phyloP scores from a whole-genome alignment of 805 yeast genomes.

The Torulaspora franciscae region DNA sequence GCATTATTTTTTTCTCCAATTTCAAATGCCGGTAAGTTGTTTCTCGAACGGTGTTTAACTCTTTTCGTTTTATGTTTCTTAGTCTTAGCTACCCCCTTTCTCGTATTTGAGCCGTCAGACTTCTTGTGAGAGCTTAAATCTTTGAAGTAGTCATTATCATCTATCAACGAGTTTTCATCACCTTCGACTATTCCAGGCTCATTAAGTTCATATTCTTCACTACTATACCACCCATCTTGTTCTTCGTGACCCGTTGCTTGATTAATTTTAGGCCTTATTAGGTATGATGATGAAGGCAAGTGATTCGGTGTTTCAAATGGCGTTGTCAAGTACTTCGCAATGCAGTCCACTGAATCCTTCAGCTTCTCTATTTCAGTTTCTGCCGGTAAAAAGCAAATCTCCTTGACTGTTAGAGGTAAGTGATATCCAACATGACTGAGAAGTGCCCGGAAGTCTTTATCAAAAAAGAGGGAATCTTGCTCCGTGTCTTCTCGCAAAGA shows the following conservation, averaged over 20 bases:
- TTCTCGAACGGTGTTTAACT: neutral
- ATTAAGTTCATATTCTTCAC: conserved; percentile 21
- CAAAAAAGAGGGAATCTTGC: conserved; percentile 18
- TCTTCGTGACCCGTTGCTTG: conserved; percentile 1
- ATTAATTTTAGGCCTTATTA: conserved; percentile 18
- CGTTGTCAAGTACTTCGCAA: conserved; percentile 22
- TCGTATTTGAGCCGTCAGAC: conserved; percentile 7
- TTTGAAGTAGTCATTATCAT: conserved; percentile 29
- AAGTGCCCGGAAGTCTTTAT: conserved; percentile 30
- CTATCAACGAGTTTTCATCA: conserved; percentile 13
- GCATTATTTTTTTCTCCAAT: conserved; percentile 9
- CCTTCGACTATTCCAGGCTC: conserved; percentile 23
- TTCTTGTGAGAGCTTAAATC: conserved; percentile 15
- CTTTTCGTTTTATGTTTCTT: conserved; percentile 13
- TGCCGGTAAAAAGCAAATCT: conserved; percentile 22
- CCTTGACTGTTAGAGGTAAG: conserved; percentile 19
- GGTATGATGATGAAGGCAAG: conserved; percentile 25
- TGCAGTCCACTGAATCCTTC: conserved; percentile 10
- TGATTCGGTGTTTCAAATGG: conserved; percentile 32
- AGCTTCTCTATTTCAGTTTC: conserved; percentile 13
- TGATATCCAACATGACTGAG: conserved; percentile 22
- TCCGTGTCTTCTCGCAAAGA: conserved; percentile 2
- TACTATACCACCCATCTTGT: conserved; percentile 26
- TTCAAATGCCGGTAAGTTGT: conserved; percentile 15
- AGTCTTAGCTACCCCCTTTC: conserved; percentile 27